Conservation (phyloP, 345 rosid genomes). For the Syzygium grande region DNA sequence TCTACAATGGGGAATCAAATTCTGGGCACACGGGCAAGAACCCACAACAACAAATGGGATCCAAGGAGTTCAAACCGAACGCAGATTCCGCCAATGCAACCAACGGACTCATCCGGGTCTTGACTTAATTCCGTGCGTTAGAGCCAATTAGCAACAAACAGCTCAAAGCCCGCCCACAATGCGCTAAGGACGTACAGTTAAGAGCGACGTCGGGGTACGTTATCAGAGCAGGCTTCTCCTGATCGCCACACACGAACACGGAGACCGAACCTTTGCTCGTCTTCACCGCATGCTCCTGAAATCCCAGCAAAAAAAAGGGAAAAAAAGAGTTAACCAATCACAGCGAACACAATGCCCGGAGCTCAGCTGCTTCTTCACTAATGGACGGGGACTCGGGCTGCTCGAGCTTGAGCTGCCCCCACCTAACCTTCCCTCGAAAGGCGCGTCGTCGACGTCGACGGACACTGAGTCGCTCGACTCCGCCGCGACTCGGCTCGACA, state of each 20-base stretch:
- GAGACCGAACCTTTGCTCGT: slow-evolving; percentile 65
- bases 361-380: background rate
- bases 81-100: too few relatives aligned
- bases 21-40: background rate
- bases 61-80: too few relatives aligned
- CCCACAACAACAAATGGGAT: background rate
- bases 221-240: slow-evolving; percentile 74
- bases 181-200: slow-evolving; percentile 35
- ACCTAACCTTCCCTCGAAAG: slow-evolving; percentile 45
- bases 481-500: slow-evolving; percentile 19
- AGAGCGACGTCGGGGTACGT: slow-evolving; percentile 90
- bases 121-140: background rate
- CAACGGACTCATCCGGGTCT: too few relatives aligned
- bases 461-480: slow-evolving; percentile 45
- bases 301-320: background rate
- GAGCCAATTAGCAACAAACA: background rate
- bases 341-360: background rate
- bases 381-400: background rate
- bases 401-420: background rate
- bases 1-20: background rate
- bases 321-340: background rate
- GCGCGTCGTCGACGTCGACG: slow-evolving; percentile 31
- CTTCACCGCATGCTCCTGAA: slow-evolving; percentile 68
- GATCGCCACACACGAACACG: slow-evolving; percentile 71
- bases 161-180: background rate